Base-by-base conservation (phyloP, 257 asterid species). In the Solanum raphanifolium region DNA sequence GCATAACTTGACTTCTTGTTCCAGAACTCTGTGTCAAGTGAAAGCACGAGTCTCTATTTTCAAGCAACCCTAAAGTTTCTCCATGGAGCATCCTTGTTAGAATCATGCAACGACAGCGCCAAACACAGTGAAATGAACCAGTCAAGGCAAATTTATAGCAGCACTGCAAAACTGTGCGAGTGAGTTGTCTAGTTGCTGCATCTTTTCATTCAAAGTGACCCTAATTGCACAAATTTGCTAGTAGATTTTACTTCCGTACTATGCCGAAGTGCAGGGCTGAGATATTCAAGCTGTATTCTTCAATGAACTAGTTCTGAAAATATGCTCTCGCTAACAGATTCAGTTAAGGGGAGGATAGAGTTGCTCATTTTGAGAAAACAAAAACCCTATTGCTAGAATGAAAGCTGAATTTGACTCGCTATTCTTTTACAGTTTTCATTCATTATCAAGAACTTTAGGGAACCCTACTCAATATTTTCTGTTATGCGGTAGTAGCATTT, bases 141-240 rank as follows among this genome's bases (percentile, higher is more conserved):
- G 92, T 92, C 99, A 69, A 87, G 91, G 90, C 97, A 96, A 76
- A 93, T 98, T 85, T 96, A 98, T 87, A 94, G 98, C 88, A 94
- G 95, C 95, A 98, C 99, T 16, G 99, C 99, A 83, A 96, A 96
- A 89, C 95, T 98, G 86, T 96, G 98, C 98, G 98, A 94, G 99
- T 98, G 92, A 92, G 99, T 92, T 87, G 62, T 87, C 65, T 48
- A 48, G 69, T 82, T 9, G 9, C 23, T 29, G 69, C 69, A 48
- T 82, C 29, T 48, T 35, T 9, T 82, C 69, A 31, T 82, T 48
- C 43, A 48, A 31, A 29, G 41, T 31, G 41, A 79, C 43, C 27
- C 69, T 82, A 32, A 31, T 82, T 82, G 69, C 86, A 31, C 86
- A 31, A 46, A 29, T 82, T 82, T 36, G 27, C 13, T 20, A 82